Conservation (phyloP, 331 rosid species). For the Arachis monticola region DNA sequence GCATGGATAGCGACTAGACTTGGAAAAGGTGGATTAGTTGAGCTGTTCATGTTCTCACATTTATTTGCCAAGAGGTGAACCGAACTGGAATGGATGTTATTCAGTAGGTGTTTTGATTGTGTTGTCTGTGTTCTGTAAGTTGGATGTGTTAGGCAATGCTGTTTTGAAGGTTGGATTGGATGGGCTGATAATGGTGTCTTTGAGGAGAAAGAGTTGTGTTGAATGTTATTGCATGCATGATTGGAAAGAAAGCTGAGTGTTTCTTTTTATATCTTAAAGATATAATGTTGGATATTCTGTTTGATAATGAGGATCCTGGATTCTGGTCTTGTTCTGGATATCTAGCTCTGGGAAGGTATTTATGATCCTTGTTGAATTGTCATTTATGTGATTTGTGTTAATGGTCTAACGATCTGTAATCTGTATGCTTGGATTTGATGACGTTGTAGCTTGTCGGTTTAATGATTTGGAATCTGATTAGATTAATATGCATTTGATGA, state of each 20-base stretch:
- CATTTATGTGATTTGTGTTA: not conserved
- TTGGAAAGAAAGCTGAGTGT: not conserved
- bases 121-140: conserved; percentile 11
- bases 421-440: not conserved
- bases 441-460: not conserved
- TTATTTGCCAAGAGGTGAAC: not conserved
- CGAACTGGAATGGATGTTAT: not conserved
- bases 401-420: not conserved
- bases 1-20: not conserved
- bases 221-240: not conserved
- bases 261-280: not conserved
- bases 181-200: not conserved
- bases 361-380: not conserved
- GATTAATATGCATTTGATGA: not conserved
- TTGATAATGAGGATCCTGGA: not conserved
- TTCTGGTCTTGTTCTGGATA: not conserved
- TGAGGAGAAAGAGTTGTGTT: conserved; percentile 7
- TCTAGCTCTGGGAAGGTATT: not conserved
- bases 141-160: not conserved
- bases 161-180: not conserved
- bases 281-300: not conserved
- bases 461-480: conserved; percentile 1
- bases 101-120: conserved; percentile 13
- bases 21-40: not conserved
- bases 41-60: not conserved